phyloP scores from a whole-genome alignment of 352 stramenopile species.

The Globisporangium heterothallicum region DNA sequence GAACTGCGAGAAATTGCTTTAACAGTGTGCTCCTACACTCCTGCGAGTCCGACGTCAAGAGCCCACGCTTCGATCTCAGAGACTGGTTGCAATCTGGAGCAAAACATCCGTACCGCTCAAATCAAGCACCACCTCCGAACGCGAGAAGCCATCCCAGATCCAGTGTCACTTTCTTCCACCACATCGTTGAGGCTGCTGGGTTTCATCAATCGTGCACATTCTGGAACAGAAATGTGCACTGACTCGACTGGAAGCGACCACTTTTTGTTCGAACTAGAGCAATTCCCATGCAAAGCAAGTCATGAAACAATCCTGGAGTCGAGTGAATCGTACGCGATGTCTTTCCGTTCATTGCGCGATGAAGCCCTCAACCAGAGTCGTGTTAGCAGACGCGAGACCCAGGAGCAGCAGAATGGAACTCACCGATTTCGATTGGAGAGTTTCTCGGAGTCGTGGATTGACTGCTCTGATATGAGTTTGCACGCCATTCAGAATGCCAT shows the following conservation, averaged over 20 bases:
- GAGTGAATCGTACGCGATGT: conserved; percentile 3
- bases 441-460: conserved; percentile 9
- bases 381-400: background rate
- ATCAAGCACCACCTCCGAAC: conserved; percentile 7
- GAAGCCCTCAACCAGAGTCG: background rate
- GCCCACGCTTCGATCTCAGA: background rate
- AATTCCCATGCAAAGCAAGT: background rate
- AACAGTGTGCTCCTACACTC: conserved; percentile 12
- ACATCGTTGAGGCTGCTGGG: conserved; percentile 1
- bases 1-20: conserved; percentile 13
- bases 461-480: conserved; percentile 2
- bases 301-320: background rate
- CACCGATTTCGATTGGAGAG: background rate
- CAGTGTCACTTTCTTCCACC: background rate
- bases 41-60: background rate
- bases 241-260: background rate
- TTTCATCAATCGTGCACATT: conserved; percentile 1
- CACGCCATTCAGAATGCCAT: conserved; percentile 5
- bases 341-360: conserved; percentile 1
- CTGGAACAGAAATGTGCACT: background rate
- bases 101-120: conserved; percentile 6
- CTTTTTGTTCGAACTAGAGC: background rate
- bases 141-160: background rate
- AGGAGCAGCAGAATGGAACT: background rate
- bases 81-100: background rate